A percentile compares a stretch with the other conserved stretches of the same genome.
phyloP scores from a whole-genome alignment of 345 rosid species.

The Gynandropsis gynandra region DNA sequence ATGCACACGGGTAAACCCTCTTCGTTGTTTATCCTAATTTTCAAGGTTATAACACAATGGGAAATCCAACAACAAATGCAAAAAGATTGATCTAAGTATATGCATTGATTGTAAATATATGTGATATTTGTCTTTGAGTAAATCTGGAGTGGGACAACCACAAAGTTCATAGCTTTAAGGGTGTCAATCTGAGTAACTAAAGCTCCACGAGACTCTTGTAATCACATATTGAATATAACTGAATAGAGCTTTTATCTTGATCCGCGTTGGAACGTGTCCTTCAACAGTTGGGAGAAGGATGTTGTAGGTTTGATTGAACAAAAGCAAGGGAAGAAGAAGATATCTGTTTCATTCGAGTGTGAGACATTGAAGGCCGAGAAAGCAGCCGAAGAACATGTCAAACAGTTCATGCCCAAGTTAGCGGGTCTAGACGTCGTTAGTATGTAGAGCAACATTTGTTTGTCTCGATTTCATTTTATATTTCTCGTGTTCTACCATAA shows the following conservation, averaged over 20 bases:
- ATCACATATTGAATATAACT: slow-evolving; percentile 4
- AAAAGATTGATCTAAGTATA: too few species aligned
- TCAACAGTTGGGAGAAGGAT: slow-evolving; percentile 74
- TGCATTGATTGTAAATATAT: neutral
- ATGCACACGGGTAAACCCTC: slow-evolving; percentile 73
- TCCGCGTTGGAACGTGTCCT: neutral
- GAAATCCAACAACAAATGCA: too few species aligned
- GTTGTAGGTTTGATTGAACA: slow-evolving; percentile 63
- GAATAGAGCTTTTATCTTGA: neutral
- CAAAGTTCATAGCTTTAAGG: neutral
- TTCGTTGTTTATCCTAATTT: slow-evolving; percentile 1
- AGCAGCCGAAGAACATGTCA: slow-evolving; percentile 86
- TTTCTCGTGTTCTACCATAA: neutral
- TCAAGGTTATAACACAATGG: too few species aligned
- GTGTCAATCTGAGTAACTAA: neutral
- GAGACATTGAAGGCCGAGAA: slow-evolving; percentile 87
- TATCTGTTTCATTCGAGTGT: slow-evolving; percentile 62
- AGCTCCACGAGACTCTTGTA: neutral
- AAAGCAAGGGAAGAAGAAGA: slow-evolving; percentile 54
- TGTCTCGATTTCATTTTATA: neutral
- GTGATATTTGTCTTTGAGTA: neutral
- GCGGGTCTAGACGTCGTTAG: slow-evolving; percentile 80
- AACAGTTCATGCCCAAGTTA: slow-evolving; percentile 79
- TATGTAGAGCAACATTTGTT: slow-evolving; percentile 29
- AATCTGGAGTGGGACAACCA: neutral